Conservation (phyloP, 2,329 filamentous ascomycete species). For the Aspergillus persii region DNA sequence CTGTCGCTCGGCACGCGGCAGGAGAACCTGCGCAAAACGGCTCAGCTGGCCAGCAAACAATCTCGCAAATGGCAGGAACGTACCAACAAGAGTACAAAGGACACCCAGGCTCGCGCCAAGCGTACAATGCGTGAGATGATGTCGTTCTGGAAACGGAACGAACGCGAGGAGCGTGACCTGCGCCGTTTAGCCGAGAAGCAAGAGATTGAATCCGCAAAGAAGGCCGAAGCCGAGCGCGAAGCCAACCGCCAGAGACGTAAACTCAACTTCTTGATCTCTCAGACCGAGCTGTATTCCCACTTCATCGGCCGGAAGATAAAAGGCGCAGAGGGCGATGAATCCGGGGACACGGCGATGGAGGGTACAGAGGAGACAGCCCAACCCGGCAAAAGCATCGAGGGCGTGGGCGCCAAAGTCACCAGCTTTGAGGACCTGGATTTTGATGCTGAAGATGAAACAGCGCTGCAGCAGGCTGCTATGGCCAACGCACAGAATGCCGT, state of each 20-base stretch:
- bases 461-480: constrained; percentile 77
- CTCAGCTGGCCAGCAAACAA: constrained; percentile 93
- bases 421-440: constrained; percentile 95
- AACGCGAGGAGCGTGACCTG: constrained; percentile 92
- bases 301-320: constrained; percentile 99
- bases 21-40: constrained; percentile 97
- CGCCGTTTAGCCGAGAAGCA: constrained; percentile 92
- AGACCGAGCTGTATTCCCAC: constrained; percentile 97
- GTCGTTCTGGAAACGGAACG: constrained; percentile 98
- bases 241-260: constrained; percentile 97
- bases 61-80: constrained; percentile 95
- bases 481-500: constrained; percentile 96
- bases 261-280: constrained; percentile 98
- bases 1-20: constrained; percentile 82
- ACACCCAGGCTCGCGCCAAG: constrained; percentile 94
- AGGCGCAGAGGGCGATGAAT: constrained; percentile 92
- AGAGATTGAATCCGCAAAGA: constrained; percentile 93
- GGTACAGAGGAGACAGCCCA: constrained; percentile 20
- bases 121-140: constrained; percentile 99
- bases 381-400: constrained; percentile 38
- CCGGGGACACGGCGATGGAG: constrained; percentile 73
- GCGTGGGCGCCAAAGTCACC: constrained; percentile 70
- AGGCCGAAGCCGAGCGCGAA: constrained; percentile 95
- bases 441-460: constrained; percentile 87
- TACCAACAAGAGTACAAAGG: constrained; percentile 98